Base-by-base conservation (phyloP, 1,139 yeast genomes). In the Yamadazyma kanchanaburiensis region DNA sequence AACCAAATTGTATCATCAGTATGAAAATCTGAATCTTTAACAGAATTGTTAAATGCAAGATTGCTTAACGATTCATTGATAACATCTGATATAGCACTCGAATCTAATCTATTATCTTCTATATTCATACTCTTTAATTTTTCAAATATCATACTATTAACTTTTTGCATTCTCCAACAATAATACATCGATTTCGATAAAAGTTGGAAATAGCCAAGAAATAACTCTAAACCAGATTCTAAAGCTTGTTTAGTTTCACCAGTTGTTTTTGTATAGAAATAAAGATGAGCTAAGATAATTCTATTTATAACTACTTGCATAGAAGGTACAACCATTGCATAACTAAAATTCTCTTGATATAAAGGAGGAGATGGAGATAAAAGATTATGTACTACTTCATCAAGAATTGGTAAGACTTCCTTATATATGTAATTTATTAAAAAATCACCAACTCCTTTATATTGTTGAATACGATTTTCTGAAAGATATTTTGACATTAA, bases 91-190 rank as follows among this genome's bases (percentile, higher is more conserved):
- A 24, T n/a, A 6, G 15, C 27, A 2, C 20, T 23, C 15, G 24
- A 16, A 12, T 31, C 22, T 8, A 9, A 16, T 10, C 13, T 9
- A 4, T 14, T 13, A 8, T 15, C 19, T n/a, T n/a, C n/a, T 10
- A n/a, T 15, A 12, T 13, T 9, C 2, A 11, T 12, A 7, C 6
- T 14, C 7, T 17, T 11, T n/a, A 26, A n/a, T 7, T 11, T 10
- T n/a, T 31, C 27, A 15, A 19, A 31, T 5, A 33, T 10, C 22
- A 13, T 16, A n/a, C 12, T 6, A 22, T 30, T 27, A 10, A 33
- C n/a, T 18, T 30, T 33, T 10, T 21, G 21, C 22, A 33, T 22
- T 22, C 33, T 24, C 37, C 37, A 33, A 8, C 33, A 27, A 21
- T 33, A 33, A 26, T 24, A 33, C 10, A 19, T 28, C 9, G 7